Evolutionary conservation across 768 basidiomycete genomes (phyloP).

Genomic region (Podaxis sp.): DNA sequence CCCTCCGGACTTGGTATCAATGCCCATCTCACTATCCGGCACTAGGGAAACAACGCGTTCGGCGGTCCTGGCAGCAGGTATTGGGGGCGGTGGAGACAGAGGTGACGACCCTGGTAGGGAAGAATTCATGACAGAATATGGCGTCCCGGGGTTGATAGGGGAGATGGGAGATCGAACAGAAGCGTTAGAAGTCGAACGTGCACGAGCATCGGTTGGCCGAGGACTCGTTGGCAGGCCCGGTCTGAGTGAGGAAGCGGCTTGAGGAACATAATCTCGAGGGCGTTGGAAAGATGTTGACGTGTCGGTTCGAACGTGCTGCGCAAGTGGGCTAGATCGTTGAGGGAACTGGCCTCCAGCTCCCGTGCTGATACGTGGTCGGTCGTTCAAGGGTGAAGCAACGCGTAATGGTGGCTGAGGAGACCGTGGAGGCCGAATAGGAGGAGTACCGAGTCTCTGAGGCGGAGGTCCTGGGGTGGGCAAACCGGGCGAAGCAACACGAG

Average conservation of each 20-base stretch:
- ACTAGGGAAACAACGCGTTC: slow-evolving; percentile 8
- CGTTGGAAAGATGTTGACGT: slow-evolving; percentile 20
- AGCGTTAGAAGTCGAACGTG: slow-evolving; percentile 1
- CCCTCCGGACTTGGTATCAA: slow-evolving; percentile 74
- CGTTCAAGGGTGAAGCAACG: slow-evolving; percentile 24
- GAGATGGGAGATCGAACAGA: neutral
- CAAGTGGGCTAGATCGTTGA: slow-evolving; percentile 37
- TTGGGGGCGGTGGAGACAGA: slow-evolving; percentile 16
- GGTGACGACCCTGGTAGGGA: neutral
- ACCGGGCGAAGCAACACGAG: slow-evolving; percentile 32
- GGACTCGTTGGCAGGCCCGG: neutral
- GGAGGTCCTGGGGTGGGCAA: slow-evolving; percentile 19
- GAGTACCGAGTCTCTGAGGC: slow-evolving; percentile 16
- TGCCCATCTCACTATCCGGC: slow-evolving; percentile 30
- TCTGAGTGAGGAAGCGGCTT: slow-evolving; percentile 13
- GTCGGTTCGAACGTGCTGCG: slow-evolving; percentile 20
- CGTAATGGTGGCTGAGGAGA: slow-evolving; percentile 24
- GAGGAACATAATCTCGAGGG: slow-evolving; percentile 10
- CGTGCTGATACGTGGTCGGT: slow-evolving; percentile 31
- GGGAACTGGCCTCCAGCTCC: slow-evolving; percentile 23
- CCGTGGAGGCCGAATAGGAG: slow-evolving; percentile 7
- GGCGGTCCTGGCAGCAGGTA: slow-evolving; percentile 21
- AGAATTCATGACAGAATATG: neutral
- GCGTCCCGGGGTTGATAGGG: neutral
- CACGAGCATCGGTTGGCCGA: neutral